Evolutionary conservation across 768 basidiomycete genomes (phyloP).

Genomic region (Dioszegia hungarica): DNA sequence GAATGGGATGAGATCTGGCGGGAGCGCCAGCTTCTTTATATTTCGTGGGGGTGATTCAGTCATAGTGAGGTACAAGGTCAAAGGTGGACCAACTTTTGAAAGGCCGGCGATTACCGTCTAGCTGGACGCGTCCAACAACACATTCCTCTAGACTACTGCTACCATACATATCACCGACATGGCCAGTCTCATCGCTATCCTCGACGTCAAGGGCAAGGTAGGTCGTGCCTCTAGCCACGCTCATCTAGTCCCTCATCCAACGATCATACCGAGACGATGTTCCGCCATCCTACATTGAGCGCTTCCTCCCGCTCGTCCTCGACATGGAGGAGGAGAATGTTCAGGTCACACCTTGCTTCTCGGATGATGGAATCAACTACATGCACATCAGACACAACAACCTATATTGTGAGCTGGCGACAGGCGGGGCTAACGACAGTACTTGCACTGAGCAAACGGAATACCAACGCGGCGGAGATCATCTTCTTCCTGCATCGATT

Average conservation of each 20-base stretch:
- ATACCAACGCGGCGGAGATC: conserved; percentile 90
- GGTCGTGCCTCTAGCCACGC: conserved; percentile 1
- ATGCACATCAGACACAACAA: conserved; percentile 99
- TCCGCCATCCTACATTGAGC: conserved; percentile 77
- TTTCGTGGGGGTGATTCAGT: background rate
- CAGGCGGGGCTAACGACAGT: conserved; percentile 54
- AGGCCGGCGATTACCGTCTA: too few species aligned
- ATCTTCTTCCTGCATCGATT: conserved; percentile 94
- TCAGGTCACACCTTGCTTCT: conserved; percentile 93
- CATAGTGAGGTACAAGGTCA: too few species aligned
- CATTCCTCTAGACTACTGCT: too few species aligned
- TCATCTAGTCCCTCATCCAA: conserved; percentile 74
- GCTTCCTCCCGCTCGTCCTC: conserved; percentile 84
- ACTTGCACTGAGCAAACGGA: conserved; percentile 89
- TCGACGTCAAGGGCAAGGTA: conserved; percentile 92
- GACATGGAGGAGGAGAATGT: conserved; percentile 97
- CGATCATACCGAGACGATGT: conserved; percentile 96
- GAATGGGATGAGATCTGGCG: conserved; percentile 20
- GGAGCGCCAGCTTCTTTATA: background rate
- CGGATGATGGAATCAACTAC: conserved; percentile 91
- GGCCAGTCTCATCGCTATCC: conserved; percentile 65
- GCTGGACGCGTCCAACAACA: too few species aligned
- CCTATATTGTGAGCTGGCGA: conserved; percentile 70
- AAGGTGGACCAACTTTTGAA: too few species aligned
- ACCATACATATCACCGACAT: conserved; percentile 17